Evolutionary conservation across 2,329 filamentous ascomycete species (phyloP), one percentile per base, ranked within the genome.

Genomic region (Cytospora chrysosperma): DNA sequence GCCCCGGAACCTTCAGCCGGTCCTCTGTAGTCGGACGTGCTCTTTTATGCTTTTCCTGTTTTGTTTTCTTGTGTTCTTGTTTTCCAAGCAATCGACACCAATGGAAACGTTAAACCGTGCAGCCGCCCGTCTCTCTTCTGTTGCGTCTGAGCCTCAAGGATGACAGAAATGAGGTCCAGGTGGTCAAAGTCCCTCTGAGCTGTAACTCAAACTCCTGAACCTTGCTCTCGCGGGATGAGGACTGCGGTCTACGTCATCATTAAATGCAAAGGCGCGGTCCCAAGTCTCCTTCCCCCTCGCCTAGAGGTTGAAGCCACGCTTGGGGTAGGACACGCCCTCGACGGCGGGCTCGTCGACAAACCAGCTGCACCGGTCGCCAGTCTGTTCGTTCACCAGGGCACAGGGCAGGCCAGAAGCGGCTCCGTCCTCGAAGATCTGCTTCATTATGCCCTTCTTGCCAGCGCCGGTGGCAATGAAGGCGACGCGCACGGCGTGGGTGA

Each of bases 391-490:
- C 72, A 99, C 89, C 68, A 98, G 81, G 1, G 91, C 87, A 74
- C 93, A 97, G 1, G 95, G 95, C 65, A 98, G 81, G 40, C 85
- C 88, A 10, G 88, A 88, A 58, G 61, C 28, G 37, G 50, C 64
- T 68, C 90, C 89, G 68, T 92, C 87, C 75, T 95, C 92, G 73
- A 99, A 96, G 70, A 98, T 97, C 73, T 91, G 81, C 84, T 92
- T 95, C 85, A 98, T 83, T 60, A 98, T 89, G 2, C 91, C 91
- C 83, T 92, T 91, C 87, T 99, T 99, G 59, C 88, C 90, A 3
- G 74, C 90, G 12, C 95, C 95, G 1, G 93, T 97, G 15, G 93
- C 93, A 50, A 99, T 89, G 73, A 98, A 99, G 53, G 88, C 94
- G 69, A 98, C 88, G 77, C 88, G 91, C 67, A 93, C 82, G 47